Conservation (phyloP, 306 rosid genomes). For the Geum urbanum region DNA sequence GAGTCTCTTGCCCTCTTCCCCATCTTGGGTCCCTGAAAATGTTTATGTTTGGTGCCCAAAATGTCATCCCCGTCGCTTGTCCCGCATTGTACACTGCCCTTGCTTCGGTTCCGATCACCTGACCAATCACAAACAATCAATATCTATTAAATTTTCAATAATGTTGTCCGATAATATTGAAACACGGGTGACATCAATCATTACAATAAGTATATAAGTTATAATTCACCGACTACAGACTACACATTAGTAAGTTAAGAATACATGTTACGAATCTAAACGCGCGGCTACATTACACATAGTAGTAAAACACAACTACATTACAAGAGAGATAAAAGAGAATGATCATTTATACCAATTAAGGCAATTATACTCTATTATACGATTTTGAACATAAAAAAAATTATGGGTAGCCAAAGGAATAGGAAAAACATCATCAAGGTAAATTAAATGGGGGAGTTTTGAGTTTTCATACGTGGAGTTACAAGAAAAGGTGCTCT, state of each 20-base stretch:
- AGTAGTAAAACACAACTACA: too few relatives aligned
- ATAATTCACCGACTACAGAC: too few relatives aligned
- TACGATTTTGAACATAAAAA: not conserved
- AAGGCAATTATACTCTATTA: too few relatives aligned
- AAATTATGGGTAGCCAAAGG: not conserved
- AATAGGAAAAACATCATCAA: not conserved
- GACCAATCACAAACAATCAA: not conserved
- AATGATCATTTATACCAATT: too few relatives aligned
- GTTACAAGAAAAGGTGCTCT: not conserved
- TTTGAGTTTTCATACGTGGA: not conserved
- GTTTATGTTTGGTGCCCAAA: conserved; percentile 96
- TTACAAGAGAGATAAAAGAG: too few relatives aligned
- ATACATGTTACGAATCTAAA: too few relatives aligned
- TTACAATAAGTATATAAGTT: too few relatives aligned
- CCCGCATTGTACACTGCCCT: conserved; percentile 79
- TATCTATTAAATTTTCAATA: too few relatives aligned
- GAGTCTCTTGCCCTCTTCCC: conserved; percentile 98
- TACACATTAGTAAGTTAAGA: not conserved
- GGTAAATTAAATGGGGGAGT: not conserved
- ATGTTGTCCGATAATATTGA: too few relatives aligned
- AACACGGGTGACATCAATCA: too few relatives aligned
- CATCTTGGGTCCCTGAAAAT: conserved; percentile 91
- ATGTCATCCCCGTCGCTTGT: conserved; percentile 75
- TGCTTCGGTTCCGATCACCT: conserved; percentile 72
- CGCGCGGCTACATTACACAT: too few relatives aligned